Conservation (phyloP, 2,329 filamentous ascomycete species). For the Aspergillus ruber region DNA sequence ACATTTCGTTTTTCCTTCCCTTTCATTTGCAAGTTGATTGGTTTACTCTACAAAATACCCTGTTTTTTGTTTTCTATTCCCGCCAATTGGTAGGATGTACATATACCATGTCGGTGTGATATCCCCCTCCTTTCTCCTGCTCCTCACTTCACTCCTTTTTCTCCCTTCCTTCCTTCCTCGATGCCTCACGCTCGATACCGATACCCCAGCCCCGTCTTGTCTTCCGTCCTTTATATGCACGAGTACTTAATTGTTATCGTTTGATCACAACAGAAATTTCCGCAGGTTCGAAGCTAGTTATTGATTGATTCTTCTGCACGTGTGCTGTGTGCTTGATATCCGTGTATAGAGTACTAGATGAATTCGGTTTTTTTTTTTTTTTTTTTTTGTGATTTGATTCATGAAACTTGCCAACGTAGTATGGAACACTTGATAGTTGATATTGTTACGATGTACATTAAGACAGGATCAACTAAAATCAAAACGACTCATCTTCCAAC, state of each 20-base stretch:
- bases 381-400: background rate
- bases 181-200: constrained; percentile 27
- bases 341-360: background rate
- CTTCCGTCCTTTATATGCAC: constrained; percentile 3
- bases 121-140: background rate
- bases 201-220: constrained; percentile 23
- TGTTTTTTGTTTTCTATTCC: constrained; percentile 2
- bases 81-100: constrained; percentile 10
- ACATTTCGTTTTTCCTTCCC: background rate
- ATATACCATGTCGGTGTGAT: constrained; percentile 16
- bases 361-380: background rate
- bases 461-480: constrained; percentile 2
- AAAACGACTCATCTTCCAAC: constrained; percentile 45
- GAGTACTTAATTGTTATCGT: constrained; percentile 12
- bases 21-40: background rate
- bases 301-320: constrained; percentile 3
- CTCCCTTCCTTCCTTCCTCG: constrained; percentile 12
- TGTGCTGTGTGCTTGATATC: background rate
- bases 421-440: background rate
- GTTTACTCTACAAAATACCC: background rate
- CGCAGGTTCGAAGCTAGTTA: constrained; percentile 31
- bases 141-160: background rate
- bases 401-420: background rate
- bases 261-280: constrained; percentile 10
- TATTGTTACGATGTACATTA: background rate